Evolutionary conservation across 2,329 filamentous ascomycete species (phyloP), one percentile per base, ranked within the genome.

Genomic region (Bisporella sp.): DNA sequence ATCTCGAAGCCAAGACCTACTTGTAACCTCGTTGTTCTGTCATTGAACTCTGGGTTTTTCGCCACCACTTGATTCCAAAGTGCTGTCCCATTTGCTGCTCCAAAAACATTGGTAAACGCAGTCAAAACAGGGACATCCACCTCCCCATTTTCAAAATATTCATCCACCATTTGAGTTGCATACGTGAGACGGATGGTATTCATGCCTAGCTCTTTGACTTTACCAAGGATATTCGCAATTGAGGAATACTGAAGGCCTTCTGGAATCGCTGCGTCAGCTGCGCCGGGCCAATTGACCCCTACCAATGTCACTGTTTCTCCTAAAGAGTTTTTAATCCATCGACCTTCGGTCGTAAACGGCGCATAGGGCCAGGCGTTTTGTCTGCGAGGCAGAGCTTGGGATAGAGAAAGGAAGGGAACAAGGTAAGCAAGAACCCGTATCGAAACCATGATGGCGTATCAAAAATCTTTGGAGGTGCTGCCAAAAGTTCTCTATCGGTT

Each of bases 221-320:
- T 75, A 4, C 72, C 64, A 0, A 82, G 73, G 35, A 84, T 76
- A 6, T 64, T 67, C 37, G 70, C 67, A 45, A 84, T 71, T 0
- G 79, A 82, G 35, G 75, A 73, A 63, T 82, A 82, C 60, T 82
- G 79, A 2, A 84, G 70, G 4, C 81, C 81, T 55, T 85, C 81
- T 0, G 80, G 81, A 1, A 84, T 71, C 80, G 84, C 84, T n/a
- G 76, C 72, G 42, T 82, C 79, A 42, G 72, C 73, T 12, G 77
- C 74, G 1, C 79, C 81, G 0, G 80, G 78, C 81, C 80, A 84
- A 57, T 84, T 84, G 9, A 73, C 72, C 0, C 80, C 79, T 4
- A 75, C 78, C 49, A 76, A 74, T 9, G 69, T 73, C 37, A 79
- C 64, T 32, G 67, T 68, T 4, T 70, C 63, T 40, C 70, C 70